phyloP scores from a whole-genome alignment of 306 rosid genomes.

The Medicago ruthenica region DNA sequence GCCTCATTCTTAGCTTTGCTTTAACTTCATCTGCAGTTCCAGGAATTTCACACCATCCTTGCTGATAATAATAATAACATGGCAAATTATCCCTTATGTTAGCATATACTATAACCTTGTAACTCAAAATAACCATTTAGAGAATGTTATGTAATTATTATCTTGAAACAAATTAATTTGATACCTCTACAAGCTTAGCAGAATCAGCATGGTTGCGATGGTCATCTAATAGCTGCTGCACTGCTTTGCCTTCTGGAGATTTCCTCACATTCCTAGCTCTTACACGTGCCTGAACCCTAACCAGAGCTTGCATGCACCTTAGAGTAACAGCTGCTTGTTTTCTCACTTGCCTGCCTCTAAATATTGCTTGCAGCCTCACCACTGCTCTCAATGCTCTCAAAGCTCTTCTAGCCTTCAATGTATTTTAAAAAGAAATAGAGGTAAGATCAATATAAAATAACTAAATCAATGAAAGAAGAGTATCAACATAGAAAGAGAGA shows the following conservation, averaged over 20 bases:
- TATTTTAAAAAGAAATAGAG: not conserved
- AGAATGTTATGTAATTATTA: constrained; percentile 23
- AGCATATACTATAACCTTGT: constrained; percentile 9
- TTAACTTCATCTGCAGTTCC: constrained; percentile 77
- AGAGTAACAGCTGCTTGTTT: constrained; percentile 93
- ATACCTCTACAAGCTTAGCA: constrained; percentile 64
- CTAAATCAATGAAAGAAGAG: too few species aligned
- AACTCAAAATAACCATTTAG: constrained; percentile 6
- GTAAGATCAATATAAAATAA: constrained; percentile 6
- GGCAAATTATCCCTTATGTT: not conserved
- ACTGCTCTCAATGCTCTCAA: constrained; percentile 85
- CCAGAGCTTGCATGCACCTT: constrained; percentile 96
- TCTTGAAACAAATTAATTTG: constrained; percentile 9
- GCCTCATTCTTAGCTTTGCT: constrained; percentile 73
- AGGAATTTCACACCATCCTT: constrained; percentile 81
- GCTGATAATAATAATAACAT: constrained; percentile 51
- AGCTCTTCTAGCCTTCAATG: constrained; percentile 77
- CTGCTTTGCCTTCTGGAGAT: constrained; percentile 57
- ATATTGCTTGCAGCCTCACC: constrained; percentile 90
- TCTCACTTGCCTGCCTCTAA: constrained; percentile 77
- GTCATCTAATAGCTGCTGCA: constrained; percentile 51
- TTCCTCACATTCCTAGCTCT: constrained; percentile 66
- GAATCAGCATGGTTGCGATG: constrained; percentile 50
- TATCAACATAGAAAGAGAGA: too few species aligned
- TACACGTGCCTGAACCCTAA: constrained; percentile 76